phyloP scores from a whole-genome alignment of 352 stramenopile genomes.

The Globisporangium takayamanum region DNA sequence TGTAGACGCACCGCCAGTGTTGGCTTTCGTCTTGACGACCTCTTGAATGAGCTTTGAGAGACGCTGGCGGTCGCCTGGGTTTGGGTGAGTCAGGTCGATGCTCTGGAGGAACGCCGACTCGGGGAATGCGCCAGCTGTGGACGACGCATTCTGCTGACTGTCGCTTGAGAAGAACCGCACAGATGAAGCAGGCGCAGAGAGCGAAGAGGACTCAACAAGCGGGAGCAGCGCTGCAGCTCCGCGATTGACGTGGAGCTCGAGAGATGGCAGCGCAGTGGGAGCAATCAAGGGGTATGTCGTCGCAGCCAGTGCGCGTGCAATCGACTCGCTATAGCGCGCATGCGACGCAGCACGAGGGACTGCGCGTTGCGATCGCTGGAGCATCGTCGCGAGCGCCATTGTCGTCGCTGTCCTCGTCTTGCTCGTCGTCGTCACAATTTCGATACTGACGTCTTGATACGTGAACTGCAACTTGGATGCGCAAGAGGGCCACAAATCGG shows the following conservation, averaged over 20 bases:
- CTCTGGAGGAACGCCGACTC: constrained; percentile 42
- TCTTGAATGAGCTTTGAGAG: constrained; percentile 67
- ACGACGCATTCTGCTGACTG: not conserved
- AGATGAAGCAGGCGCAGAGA: not conserved
- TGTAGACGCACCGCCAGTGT: constrained; percentile 41
- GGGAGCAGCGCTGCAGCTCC: not conserved
- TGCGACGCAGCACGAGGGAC: not conserved
- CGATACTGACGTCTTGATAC: not conserved
- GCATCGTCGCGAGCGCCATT: constrained; percentile 1
- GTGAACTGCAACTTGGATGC: no score
- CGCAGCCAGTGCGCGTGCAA: not conserved
- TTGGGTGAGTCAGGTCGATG: constrained; percentile 39
- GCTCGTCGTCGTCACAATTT: not conserved
- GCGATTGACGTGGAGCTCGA: not conserved
- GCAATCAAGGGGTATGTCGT: not conserved
- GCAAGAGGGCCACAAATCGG: no score
- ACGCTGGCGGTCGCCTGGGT: constrained; percentile 27
- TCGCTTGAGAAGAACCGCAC: not conserved
- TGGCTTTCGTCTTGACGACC: constrained; percentile 58
- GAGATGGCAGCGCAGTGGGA: not conserved
- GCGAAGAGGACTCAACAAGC: not conserved
- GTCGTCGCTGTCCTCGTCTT: not conserved
- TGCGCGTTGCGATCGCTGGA: not conserved
- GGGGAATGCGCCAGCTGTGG: not conserved
- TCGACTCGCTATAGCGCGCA: not conserved